Evolutionary conservation across 306 rosid genomes (phyloP), one percentile per base, ranked within the genome.

Genomic region (Ormosia emarginata): DNA sequence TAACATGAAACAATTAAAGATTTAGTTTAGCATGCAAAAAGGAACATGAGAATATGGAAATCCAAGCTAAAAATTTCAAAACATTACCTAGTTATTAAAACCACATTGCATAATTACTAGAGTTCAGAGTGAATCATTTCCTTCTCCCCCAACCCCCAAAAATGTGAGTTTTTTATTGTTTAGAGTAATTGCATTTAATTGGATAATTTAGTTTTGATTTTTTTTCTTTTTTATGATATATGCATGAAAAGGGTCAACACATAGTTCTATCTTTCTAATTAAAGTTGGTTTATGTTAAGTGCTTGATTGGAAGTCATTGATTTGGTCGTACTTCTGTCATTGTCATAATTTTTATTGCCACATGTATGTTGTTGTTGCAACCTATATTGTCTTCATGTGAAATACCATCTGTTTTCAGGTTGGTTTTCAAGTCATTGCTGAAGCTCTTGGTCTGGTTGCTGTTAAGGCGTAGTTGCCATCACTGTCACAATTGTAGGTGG

Each of bases 371-470:
- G n/a, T 24, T 6, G 12, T 75, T 79, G 39, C 71, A 70, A 40
- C 82, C 66, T 74, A 37, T 73, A 39, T 71, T 82, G 50, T 77
- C 83, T 41, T 76, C 40, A 9, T 41, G 55, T 71, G 63, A 75
- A 68, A 84, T 36, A 77, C 64, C 29, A 74, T 67, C 36, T 24
- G 64, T 43, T 82, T 82, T 63, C 91, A 95, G 99, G 86, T 93
- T 85, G 99, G 99, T 83, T 93, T 95, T 85, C 99, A 95, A 89
- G 98, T 98, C 81, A 95, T 95, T 81, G 99, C 98, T 82, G 99
- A 95, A 95, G 99, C 98, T 86, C 98, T 93, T 80, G 98, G 99
- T 82, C 86, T 95, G 85, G 99, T 98, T 78, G 99, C 91, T 85
- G 93, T 95, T 43, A 93, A 95, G 92, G 99, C 97, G 89, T 80